Evolutionary conservation across 371 early-diverging fungal genomes (phyloP).

Genomic region (Mortierella sp.): DNA sequence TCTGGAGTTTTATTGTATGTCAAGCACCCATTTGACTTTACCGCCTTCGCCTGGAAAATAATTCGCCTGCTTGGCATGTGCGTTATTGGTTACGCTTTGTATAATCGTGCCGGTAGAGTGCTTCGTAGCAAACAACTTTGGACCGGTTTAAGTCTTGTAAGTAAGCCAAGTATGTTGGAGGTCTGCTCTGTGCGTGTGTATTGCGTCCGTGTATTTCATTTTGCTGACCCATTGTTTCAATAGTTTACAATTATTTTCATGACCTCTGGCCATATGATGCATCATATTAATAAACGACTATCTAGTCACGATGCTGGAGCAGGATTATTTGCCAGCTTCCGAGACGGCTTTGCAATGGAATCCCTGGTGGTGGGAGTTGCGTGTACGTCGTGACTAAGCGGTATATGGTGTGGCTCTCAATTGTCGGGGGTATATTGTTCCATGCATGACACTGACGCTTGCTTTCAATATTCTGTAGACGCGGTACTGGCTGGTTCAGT

Average conservation of each 20-base stretch:
- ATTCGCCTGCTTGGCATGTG: slow-evolving; percentile 59
- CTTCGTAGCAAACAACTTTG: slow-evolving; percentile 72
- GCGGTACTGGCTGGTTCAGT: slow-evolving; percentile 29
- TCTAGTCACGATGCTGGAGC: slow-evolving; percentile 68
- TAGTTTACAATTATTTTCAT: slow-evolving; percentile 75
- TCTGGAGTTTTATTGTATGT: slow-evolving; percentile 60
- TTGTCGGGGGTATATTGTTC: neutral
- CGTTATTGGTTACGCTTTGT: slow-evolving; percentile 59
- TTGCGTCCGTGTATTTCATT: neutral
- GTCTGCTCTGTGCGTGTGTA: neutral
- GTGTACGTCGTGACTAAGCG: slow-evolving; percentile 64
- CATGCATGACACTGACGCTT: neutral
- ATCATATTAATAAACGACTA: slow-evolving; percentile 85
- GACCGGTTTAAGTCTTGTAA: slow-evolving; percentile 65
- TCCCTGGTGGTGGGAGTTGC: slow-evolving; percentile 80
- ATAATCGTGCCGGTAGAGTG: slow-evolving; percentile 63
- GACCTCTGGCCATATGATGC: slow-evolving; percentile 92
- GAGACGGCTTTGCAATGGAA: slow-evolving; percentile 82
- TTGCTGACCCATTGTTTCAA: neutral
- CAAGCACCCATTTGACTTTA: slow-evolving; percentile 61
- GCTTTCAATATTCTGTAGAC: slow-evolving; percentile 4
- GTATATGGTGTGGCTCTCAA: neutral
- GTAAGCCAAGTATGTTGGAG: neutral
- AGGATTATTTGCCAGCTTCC: slow-evolving; percentile 77
- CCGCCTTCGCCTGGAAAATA: slow-evolving; percentile 56